phyloP scores from a whole-genome alignment of 1,284 basidiomycete species.

The Puccinia coronata region DNA sequence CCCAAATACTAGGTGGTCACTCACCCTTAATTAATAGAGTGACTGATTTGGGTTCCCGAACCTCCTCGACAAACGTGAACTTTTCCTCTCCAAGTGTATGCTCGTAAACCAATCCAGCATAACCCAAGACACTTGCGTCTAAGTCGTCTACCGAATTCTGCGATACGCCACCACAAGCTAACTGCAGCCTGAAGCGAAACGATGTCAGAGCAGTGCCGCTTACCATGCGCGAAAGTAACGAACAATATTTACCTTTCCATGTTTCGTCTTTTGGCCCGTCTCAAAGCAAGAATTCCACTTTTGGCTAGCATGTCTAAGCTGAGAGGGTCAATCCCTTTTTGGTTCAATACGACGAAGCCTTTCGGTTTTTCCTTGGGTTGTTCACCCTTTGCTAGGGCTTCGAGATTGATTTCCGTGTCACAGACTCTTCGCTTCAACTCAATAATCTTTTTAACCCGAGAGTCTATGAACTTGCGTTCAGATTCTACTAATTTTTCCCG shows the following conservation, averaged over 20 bases:
- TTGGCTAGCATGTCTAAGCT: slow-evolving; percentile 95
- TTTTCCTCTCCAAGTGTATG: slow-evolving; percentile 99
- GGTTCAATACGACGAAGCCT: slow-evolving; percentile 94
- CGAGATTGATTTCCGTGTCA: slow-evolving; percentile 79
- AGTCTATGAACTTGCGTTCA: slow-evolving; percentile 90
- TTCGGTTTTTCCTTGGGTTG: slow-evolving; percentile 65
- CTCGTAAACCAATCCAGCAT: slow-evolving; percentile 98
- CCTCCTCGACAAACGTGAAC: slow-evolving; percentile 96
- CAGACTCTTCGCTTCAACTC: slow-evolving; percentile 96
- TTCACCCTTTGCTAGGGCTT: slow-evolving; percentile 62
- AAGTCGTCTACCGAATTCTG: slow-evolving; percentile 99
- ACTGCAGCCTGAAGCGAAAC: slow-evolving; percentile 67
- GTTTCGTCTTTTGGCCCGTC: slow-evolving; percentile 93
- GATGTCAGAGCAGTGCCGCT: neutral
- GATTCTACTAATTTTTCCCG: slow-evolving; percentile 98
- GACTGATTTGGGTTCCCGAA: slow-evolving; percentile 92
- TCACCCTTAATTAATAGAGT: slow-evolving; percentile 92
- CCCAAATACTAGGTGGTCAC: slow-evolving; percentile 47
- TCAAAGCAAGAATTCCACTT: slow-evolving; percentile 90
- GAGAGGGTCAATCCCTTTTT: slow-evolving; percentile 99
- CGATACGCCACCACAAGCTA: slow-evolving; percentile 89
- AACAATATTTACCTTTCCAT: slow-evolving; percentile 77
- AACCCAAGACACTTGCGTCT: slow-evolving; percentile 84
- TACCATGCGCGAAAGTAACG: neutral
- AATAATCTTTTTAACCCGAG: slow-evolving; percentile 92